phyloP scores from a whole-genome alignment of 176 grass and related monocot species.

The Chloris gayana region DNA sequence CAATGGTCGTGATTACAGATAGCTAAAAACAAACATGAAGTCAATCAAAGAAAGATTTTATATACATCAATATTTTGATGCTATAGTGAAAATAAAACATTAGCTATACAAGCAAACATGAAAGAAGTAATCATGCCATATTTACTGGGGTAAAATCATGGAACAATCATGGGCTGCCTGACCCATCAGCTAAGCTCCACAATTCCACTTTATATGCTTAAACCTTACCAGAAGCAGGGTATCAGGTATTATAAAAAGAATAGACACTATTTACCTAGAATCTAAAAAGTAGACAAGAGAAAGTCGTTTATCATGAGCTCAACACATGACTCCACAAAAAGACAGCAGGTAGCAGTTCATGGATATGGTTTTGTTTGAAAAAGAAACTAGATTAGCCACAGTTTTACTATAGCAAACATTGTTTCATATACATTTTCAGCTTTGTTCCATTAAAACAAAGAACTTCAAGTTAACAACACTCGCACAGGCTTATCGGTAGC shows the following conservation, averaged over 20 bases:
- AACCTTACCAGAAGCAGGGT: slow-evolving; percentile 15
- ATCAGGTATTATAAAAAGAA: slow-evolving; percentile 22
- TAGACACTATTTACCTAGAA: slow-evolving; percentile 32
- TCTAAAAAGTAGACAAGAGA: slow-evolving; percentile 16
- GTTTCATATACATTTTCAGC: background rate
- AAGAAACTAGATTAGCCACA: slow-evolving; percentile 22
- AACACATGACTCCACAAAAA: slow-evolving; percentile 14
- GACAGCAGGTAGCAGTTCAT: background rate
- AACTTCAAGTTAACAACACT: background rate
- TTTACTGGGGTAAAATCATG: slow-evolving; percentile 10
- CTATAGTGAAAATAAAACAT: slow-evolving; percentile 7
- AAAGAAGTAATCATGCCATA: slow-evolving; percentile 2
- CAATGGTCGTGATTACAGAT: slow-evolving; percentile 80
- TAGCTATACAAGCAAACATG: background rate
- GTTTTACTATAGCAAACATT: background rate
- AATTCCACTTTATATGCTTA: slow-evolving; percentile 11
- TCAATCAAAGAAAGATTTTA: slow-evolving; percentile 23
- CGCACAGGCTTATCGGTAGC: background rate
- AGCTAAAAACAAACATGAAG: slow-evolving; percentile 47
- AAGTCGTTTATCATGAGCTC: slow-evolving; percentile 11
- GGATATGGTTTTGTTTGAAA: slow-evolving; percentile 2
- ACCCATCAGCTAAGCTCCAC: slow-evolving; percentile 24
- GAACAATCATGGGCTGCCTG: background rate
- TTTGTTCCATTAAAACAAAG: slow-evolving; percentile 5
- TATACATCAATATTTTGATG: slow-evolving; percentile 12